Evolutionary conservation across 1,284 basidiomycete genomes (phyloP), one percentile per base, ranked within the genome.

Genomic region (Melampsora abietis-canadensis): DNA sequence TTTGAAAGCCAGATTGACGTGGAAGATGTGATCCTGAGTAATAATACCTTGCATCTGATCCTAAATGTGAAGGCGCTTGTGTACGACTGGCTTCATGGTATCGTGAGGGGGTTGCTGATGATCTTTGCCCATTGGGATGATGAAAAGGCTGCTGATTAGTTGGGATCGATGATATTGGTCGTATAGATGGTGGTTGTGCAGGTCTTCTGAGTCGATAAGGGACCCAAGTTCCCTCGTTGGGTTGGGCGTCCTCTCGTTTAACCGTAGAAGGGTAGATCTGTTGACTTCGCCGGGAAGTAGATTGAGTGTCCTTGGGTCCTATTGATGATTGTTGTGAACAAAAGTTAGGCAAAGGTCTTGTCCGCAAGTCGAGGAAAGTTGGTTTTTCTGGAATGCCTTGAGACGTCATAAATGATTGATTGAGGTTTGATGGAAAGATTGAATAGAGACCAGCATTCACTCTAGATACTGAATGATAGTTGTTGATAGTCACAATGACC

Each of bases 191-290:
- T 7, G 73, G 73, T 27, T 75, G 30, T 7, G 21, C 66, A 12
- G 73, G 66, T 17, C 66, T 46, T 19, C 72, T 46, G 47, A 75
- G 59, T 30, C 66, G 57, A 3, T 21, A 66, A 17, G 65, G 73
- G 0, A 64, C 59, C 73, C 73, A 75, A 65, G 24, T 31, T 34
- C n/a, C 63, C 47, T 47, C 47, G 31, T 74, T 74, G 1, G 72
- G 64, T 31, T 74, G 72, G 14, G 72, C 72, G 17, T 74, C 72
- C 30, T 74, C 64, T 40, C 72, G 60, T 34, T 61, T 61, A 30
- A 61, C 60, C 37, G 37, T 40, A 12, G 37, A 40, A 40, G 37
- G 37, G 37, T 40, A 40, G 37, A 10, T 40, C 37, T 40, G 37
- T 40, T 40, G 37, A 40, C 37, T 40, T 40, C 37, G 37, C 37